Evolutionary conservation across 176 grass and related monocot species (phyloP).

Genomic region (Phoenix dactylifera): DNA sequence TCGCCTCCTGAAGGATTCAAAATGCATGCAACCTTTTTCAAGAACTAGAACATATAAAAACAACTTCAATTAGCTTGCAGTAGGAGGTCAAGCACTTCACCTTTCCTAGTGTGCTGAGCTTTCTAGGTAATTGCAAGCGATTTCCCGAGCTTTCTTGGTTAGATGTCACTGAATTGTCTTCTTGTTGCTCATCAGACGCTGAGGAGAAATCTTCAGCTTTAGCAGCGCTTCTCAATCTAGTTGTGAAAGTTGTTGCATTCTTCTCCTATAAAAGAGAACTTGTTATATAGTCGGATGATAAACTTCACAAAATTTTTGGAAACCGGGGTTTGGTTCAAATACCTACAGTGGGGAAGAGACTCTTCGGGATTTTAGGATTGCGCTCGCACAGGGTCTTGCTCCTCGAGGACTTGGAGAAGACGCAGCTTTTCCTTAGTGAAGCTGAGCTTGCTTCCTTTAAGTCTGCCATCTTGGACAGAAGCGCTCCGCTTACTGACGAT

Average conservation of each 20-base stretch:
- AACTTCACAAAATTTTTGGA: no score
- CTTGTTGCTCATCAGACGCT: constrained; percentile 26
- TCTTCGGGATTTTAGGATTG: constrained; percentile 58
- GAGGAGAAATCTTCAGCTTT: constrained; percentile 22
- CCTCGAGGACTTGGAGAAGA: constrained; percentile 30
- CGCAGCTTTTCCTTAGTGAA: constrained; percentile 54
- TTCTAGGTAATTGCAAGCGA: constrained; percentile 49
- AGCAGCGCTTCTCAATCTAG: constrained; percentile 23
- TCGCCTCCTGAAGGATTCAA: constrained; percentile 46
- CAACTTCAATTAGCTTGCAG: no score
- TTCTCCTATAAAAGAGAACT: constrained; percentile 45
- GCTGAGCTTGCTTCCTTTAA: constrained; percentile 16
- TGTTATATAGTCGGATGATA: no score
- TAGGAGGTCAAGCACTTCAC: constrained; percentile 10
- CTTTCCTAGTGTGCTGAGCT: constrained; percentile 62
- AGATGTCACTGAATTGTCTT: constrained; percentile 28
- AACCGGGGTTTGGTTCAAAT: not conserved
- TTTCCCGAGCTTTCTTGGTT: constrained; percentile 12
- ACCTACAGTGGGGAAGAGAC: constrained; percentile 39
- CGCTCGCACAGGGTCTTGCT: constrained; percentile 42
- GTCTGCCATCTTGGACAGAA: not conserved
- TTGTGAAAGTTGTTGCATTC: constrained; percentile 20
- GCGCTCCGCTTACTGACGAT: constrained; percentile 2
- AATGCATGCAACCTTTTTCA: no score
- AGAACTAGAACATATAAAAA: no score